Base-by-base conservation (phyloP, 352 stramenopile species). In the Pythium biforme region DNA sequence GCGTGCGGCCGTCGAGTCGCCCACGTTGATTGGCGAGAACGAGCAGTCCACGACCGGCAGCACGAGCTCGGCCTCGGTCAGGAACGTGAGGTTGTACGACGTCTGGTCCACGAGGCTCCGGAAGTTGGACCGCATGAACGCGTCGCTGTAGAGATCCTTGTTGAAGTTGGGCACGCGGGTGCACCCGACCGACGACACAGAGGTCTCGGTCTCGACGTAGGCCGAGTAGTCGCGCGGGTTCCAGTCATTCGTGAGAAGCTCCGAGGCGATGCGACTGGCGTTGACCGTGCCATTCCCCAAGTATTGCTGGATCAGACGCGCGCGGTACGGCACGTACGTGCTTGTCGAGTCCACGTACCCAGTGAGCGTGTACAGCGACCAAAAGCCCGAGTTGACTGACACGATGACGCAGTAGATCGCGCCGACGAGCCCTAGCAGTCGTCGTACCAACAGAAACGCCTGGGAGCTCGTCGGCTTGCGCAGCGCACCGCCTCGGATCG, bases 31-130 rank as follows among this genome's bases (percentile, higher is more conserved):
- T 15, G 60, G 39, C 3, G 34, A 48, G n/a, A 67, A 77, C 6
- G 68, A 68, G 51, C 76, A 86, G 43, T 83, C 75, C 9, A 82
- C 65, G 0, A 86, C 57, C 0, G 73, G 67, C 25, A 75, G 37
- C 5, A 86, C 62, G 12, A 86, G 70, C 29, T 83, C 77, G 2
- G 69, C 41, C 6, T 72, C 50, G 5, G 20, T 27, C 4, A 80
- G 31, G 37, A 58, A 66, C 22, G 58, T 61, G 33, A 76, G 68
- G 57, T 63, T 75, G 54, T 83, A 80, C 45, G 62, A 23, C 2
- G 63, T 71, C n/a, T 72, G 62, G 4, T 43, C 39, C 0, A 74
- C 54, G 0, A 80, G 55, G 0, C 46, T 54, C 4, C 54, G 23
- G 22, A 70, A 81, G 12, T 62, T 60, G 1, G 48, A 54, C 17